A percentile compares a stretch with the other conserved stretches of the same genome.
Conservation (phyloP, 495 filamentous ascomycete species). For the Aspergillus olivimuriae region DNA sequence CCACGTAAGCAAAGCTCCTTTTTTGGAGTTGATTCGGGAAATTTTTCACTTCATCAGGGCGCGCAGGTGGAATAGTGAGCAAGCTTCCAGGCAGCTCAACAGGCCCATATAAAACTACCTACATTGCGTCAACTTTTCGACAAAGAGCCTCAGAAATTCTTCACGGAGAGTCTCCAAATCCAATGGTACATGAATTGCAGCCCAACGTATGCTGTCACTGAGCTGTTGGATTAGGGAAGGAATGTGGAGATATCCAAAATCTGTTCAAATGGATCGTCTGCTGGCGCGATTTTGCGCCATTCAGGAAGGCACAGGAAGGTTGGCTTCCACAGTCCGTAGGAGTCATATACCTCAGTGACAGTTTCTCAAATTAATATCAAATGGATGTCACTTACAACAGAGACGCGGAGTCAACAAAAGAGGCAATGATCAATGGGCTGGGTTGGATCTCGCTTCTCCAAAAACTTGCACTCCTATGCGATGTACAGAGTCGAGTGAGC, state of each 20-base stretch:
- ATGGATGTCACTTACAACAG: background rate
- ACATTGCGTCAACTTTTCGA: too few species aligned
- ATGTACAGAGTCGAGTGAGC: too few species aligned
- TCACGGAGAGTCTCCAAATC: background rate
- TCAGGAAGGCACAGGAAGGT: background rate
- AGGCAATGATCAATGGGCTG: background rate
- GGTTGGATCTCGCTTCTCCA: background rate
- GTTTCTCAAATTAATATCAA: background rate
- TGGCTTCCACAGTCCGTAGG: background rate
- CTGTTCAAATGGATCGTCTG: background rate
- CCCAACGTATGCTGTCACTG: background rate
- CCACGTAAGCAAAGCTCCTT: too few species aligned
- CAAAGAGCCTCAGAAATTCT: background rate
- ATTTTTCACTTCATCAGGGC: too few species aligned
- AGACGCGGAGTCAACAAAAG: background rate
- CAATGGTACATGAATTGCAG: background rate
- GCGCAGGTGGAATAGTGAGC: too few species aligned
- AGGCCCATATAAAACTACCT: too few species aligned
- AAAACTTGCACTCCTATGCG: background rate
- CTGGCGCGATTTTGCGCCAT: background rate
- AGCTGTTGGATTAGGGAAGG: background rate
- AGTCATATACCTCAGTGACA: background rate
- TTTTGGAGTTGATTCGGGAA: too few species aligned
- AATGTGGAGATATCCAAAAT: background rate
- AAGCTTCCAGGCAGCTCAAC: too few species aligned